phyloP scores from a whole-genome alignment of 148 eudicot species.

The Rhododendron ovatum region DNA sequence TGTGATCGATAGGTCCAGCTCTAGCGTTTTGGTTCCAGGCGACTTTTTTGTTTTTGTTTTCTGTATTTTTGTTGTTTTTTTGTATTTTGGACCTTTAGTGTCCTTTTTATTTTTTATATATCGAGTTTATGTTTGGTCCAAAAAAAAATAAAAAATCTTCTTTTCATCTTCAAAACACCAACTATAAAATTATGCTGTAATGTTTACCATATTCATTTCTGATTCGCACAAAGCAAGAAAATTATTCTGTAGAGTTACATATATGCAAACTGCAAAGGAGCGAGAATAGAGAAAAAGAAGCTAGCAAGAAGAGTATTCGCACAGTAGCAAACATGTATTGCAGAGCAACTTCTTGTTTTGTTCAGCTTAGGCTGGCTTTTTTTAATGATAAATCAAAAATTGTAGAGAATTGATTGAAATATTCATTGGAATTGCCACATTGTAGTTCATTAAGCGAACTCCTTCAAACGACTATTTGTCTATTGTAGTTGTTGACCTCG shows the following conservation, averaged over 20 bases:
- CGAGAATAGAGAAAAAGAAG: background rate
- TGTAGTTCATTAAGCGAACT: background rate
- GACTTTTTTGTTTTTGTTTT: too few species aligned
- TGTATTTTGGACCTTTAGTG: too few species aligned
- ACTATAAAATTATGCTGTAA: background rate
- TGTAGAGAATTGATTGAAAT: background rate
- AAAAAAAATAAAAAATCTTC: background rate
- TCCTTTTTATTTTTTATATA: too few species aligned
- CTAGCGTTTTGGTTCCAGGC: too few species aligned
- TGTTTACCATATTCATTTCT: background rate
- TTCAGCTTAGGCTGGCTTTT: background rate
- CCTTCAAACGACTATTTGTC: background rate
- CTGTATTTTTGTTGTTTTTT: too few species aligned
- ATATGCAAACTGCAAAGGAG: background rate
- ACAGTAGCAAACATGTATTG: background rate
- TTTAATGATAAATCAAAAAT: background rate
- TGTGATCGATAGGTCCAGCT: too few species aligned
- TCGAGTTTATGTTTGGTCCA: too few species aligned
- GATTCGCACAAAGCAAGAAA: background rate
- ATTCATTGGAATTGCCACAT: background rate
- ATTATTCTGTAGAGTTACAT: background rate
- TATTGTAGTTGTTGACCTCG: background rate
- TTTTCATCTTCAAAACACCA: background rate
- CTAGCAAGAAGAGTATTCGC: background rate
- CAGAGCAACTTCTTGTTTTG: background rate